Base-by-base conservation (phyloP, 106 monocot species). In the Dendrobium chrysotoxum region DNA sequence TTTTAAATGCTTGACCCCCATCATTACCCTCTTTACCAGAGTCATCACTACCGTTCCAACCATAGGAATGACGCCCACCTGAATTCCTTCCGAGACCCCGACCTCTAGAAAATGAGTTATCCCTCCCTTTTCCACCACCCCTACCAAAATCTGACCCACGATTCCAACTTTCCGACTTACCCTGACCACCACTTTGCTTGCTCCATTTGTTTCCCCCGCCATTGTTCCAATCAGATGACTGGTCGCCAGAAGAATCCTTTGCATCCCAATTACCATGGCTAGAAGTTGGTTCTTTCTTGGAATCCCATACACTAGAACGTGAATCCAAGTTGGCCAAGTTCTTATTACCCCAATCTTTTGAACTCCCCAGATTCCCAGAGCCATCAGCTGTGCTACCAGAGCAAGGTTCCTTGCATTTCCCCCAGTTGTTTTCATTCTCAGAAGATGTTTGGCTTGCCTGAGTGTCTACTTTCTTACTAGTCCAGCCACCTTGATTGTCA, bases 81-180 rank as follows among this genome's bases (percentile, higher is more conserved):
- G 23, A 76, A 28, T 47, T 76, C 16, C 76, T 76, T 47, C 47
- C 50, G 5, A 28, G 28, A 17, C 74, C 41, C 3, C 76, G 76
- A 45, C 76, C 76, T 50, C 47, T 47, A 47, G 44, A 76, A 28
- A 76, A 76, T 28, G 76, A 46, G 28, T 50, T 50, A 15, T 40
- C 28, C 76, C 76, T 76, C 45, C 76, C 44, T 47, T 47, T 45
- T 76, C 76, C 76, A 11, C 76, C 45, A 18, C 74, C 74, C 31
- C 74, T 41, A 41, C 74, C 74, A 7, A n/a, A 74, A 70, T 15
- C 70, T 40, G 40, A 40, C 28, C 41, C 39, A 40, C 74, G 40
- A 3, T 2, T 28, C 76, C 76, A 76, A 47, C 20, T 50, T 23
- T n/a, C 47, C 12, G 76, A 76, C 23, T 76, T 35, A 50, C 17